Percentiles rank a stretch among this genome's conserved stretches.
phyloP scores from a whole-genome alignment of 2,329 filamentous ascomycete species.

The Thelonectria olida region DNA sequence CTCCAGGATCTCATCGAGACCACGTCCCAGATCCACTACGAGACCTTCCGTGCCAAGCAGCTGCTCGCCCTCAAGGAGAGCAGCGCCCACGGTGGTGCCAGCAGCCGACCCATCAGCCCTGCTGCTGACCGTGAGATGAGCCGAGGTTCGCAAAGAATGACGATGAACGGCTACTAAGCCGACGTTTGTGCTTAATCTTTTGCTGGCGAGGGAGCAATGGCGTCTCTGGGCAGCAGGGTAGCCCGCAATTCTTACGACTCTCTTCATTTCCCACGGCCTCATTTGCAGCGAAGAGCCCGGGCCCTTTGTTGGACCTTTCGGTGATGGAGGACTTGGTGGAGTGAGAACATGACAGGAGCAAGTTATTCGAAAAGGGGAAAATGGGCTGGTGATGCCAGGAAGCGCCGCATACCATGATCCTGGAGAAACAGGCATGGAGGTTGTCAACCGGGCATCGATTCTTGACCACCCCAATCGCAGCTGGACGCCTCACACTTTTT shows the following conservation, averaged over 20 bases:
- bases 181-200: slow-evolving; percentile 41
- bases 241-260: slow-evolving; percentile 43
- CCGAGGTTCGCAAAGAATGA: slow-evolving; percentile 96
- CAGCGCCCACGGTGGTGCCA: slow-evolving; percentile 83
- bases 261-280: slow-evolving; percentile 44
- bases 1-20: slow-evolving; percentile 99
- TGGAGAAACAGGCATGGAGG: slow-evolving; percentile 3
- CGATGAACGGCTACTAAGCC: slow-evolving; percentile 96
- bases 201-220: slow-evolving; percentile 45
- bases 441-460: slow-evolving; percentile 11
- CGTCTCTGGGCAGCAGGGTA: slow-evolving; percentile 45
- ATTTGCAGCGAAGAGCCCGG: slow-evolving; percentile 40
- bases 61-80: slow-evolving; percentile 97
- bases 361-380: slow-evolving; percentile 16
- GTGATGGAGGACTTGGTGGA: slow-evolving; percentile 29
- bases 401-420: slow-evolving; percentile 5
- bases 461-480: slow-evolving; percentile 21
- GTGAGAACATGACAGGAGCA: slow-evolving; percentile 34
- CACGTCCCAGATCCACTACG: slow-evolving; percentile 99
- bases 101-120: slow-evolving; percentile 89
- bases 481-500: slow-evolving; percentile 40
- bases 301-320: slow-evolving; percentile 31
- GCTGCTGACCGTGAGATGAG: slow-evolving; percentile 94
- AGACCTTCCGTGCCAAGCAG: slow-evolving; percentile 99
- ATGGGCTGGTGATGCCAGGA: slow-evolving; percentile 17